Percentiles rank a stretch among this genome's conserved stretches.
These are phyloP conservation scores for Boletellus deceptivus DNA, from an alignment of 1,284 basidiomycete species.

Conservation along the genomic window DNA sequence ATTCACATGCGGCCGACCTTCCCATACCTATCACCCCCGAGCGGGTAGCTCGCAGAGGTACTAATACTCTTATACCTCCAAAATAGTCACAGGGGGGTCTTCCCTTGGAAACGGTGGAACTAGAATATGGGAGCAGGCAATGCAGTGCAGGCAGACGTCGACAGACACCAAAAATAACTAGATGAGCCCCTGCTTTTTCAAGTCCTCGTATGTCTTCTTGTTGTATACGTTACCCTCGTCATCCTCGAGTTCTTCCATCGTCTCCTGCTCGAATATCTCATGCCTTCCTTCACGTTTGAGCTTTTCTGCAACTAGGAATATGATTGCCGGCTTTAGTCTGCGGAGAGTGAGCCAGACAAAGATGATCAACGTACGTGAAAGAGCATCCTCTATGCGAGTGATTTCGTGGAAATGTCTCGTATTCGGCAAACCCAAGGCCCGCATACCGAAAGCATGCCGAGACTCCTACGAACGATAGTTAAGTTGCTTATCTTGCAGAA, in stretches of 20 bases:
- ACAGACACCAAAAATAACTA: constrained; percentile 30
- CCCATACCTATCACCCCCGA: constrained; percentile 56
- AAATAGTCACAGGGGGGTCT: constrained; percentile 12
- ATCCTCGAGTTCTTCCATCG: constrained; percentile 96
- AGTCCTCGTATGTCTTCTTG: constrained; percentile 85
- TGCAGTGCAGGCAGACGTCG: constrained; percentile 12
- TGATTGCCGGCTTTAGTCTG: background rate
- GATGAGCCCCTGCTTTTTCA: constrained; percentile 89
- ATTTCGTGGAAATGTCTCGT: constrained; percentile 99
- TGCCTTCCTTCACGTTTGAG: constrained; percentile 91
- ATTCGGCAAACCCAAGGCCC: constrained; percentile 94
- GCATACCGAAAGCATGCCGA: constrained; percentile 97
- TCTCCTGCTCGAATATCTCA: constrained; percentile 88
- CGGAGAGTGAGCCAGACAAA: background rate
- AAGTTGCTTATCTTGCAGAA: constrained; percentile 8
- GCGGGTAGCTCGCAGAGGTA: constrained; percentile 35
- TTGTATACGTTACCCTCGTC: constrained; percentile 96
- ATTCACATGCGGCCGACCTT: constrained; percentile 62
- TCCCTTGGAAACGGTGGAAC: background rate
- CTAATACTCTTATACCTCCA: constrained; percentile 3
- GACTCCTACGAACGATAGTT: constrained; percentile 64
- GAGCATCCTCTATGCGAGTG: constrained; percentile 94
- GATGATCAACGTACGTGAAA: constrained; percentile 66
- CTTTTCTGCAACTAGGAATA: constrained; percentile 83
- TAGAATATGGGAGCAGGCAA: constrained; percentile 5